Conservation (phyloP, 352 stramenopile species). For the Peronospora belbahrii region DNA sequence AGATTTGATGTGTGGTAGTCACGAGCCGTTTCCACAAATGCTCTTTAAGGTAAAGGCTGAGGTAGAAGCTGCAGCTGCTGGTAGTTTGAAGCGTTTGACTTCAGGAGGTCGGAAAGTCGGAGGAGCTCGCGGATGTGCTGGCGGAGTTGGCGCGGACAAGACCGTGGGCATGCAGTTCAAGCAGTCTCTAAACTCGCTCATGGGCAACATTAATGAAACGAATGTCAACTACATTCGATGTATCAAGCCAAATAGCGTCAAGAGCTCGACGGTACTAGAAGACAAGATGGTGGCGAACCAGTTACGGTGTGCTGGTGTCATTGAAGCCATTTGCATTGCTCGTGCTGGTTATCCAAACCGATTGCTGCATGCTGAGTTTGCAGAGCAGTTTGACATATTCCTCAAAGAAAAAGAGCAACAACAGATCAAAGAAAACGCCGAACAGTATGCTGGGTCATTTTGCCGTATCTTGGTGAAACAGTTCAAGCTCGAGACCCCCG, state of each 20-base stretch:
- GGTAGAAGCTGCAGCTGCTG: conserved; percentile 18
- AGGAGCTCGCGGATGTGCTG: conserved; percentile 8
- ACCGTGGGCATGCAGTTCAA: conserved; percentile 83
- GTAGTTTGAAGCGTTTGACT: conserved; percentile 15
- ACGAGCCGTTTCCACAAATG: conserved; percentile 40
- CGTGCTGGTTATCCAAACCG: conserved; percentile 72
- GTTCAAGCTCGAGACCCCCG: conserved; percentile 49
- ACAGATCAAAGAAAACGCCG: conserved; percentile 19
- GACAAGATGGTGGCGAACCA: conserved; percentile 72
- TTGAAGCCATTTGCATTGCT: conserved; percentile 74
- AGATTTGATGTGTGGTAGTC: conserved; percentile 51
- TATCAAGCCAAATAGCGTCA: conserved; percentile 79
- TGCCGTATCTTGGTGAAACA: conserved; percentile 50
- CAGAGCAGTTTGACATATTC: conserved; percentile 61
- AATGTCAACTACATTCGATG: conserved; percentile 79
- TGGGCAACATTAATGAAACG: conserved; percentile 66
- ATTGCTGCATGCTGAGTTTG: conserved; percentile 70
- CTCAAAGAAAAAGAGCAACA: conserved; percentile 34
- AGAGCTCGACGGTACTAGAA: conserved; percentile 55
- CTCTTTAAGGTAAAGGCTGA: conserved; percentile 50
- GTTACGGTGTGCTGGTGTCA: conserved; percentile 71
- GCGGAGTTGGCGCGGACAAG: conserved; percentile 20
- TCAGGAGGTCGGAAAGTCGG: conserved; percentile 26
- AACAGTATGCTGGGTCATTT: conserved; percentile 20
- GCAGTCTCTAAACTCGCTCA: conserved; percentile 52